phyloP scores from a whole-genome alignment of 257 asterid species.

The Striga asiatica region DNA sequence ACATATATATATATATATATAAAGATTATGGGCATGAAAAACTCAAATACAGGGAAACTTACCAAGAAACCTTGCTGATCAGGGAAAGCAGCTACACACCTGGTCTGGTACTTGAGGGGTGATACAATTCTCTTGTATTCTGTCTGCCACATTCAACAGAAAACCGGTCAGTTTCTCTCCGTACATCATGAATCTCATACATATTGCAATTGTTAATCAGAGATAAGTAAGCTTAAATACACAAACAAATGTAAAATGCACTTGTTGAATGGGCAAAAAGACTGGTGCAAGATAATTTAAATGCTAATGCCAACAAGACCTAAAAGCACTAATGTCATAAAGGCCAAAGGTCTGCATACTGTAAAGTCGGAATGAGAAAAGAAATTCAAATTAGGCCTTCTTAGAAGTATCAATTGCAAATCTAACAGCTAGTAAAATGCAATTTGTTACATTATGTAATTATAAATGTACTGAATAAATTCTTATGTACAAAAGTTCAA shows the following conservation, averaged over 20 bases:
- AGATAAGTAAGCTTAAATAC: slow-evolving; percentile 5
- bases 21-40: not conserved
- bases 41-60: slow-evolving; percentile 23
- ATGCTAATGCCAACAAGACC: too few relatives aligned
- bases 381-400: too few relatives aligned
- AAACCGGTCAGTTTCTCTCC: slow-evolving; percentile 6
- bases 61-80: slow-evolving; percentile 96
- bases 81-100: slow-evolving; percentile 96
- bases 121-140: slow-evolving; percentile 82
- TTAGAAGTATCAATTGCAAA: too few relatives aligned
- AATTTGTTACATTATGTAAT: not conserved
- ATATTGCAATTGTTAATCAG: not conserved
- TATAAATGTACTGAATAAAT: not conserved
- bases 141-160: slow-evolving; percentile 33
- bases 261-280: not conserved
- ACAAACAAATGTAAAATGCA: not conserved
- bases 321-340: too few relatives aligned
- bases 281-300: not conserved
- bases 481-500: not conserved
- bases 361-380: too few relatives aligned
- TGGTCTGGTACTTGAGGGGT: slow-evolving; percentile 91
- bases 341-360: too few relatives aligned
- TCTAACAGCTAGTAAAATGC: not conserved
- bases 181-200: slow-evolving; percentile 9
- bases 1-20: not conserved